Conservation (phyloP, 176 grass and related monocot species). For the Raddia guianensis region DNA sequence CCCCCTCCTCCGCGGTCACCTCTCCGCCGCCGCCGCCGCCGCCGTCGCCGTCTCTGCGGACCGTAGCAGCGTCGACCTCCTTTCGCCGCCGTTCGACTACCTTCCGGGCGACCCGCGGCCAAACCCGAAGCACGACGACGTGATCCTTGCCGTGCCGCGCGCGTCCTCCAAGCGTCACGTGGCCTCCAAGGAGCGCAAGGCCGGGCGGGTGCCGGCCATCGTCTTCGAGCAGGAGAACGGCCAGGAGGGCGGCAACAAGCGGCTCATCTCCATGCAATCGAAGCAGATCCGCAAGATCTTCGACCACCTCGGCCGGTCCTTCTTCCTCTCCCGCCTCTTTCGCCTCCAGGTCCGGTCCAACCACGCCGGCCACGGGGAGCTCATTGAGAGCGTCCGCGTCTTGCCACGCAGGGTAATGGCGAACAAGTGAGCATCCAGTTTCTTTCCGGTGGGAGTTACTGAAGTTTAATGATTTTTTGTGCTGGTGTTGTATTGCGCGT, state of each 20-base stretch:
- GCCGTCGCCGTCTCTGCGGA: not conserved
- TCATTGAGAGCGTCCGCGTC: slow-evolving; percentile 85
- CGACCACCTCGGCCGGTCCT: slow-evolving; percentile 84
- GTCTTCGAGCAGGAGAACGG: no score
- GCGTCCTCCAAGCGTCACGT: slow-evolving; percentile 54
- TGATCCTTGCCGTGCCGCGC: slow-evolving; percentile 68
- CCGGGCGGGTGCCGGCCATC: slow-evolving; percentile 74
- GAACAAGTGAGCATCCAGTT: not conserved
- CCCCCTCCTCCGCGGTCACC: slow-evolving; percentile 36
- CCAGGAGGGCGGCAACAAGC: slow-evolving; percentile 83
- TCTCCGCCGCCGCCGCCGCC: slow-evolving; percentile 22
- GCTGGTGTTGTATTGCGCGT: not conserved
- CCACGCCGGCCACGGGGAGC: slow-evolving; percentile 53
- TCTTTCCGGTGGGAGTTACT: not conserved
- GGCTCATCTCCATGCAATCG: slow-evolving; percentile 69
- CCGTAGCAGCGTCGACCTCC: not conserved
- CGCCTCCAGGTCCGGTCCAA: slow-evolving; percentile 83
- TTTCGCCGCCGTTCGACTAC: slow-evolving; percentile 62
- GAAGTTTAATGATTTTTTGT: not conserved
- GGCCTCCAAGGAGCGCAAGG: slow-evolving; percentile 78
- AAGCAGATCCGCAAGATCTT: slow-evolving; percentile 99
- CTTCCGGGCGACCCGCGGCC: slow-evolving; percentile 77
- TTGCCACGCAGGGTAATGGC: slow-evolving; percentile 73
- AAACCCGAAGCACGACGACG: slow-evolving; percentile 83
- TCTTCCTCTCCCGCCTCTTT: slow-evolving; percentile 91